phyloP scores from a whole-genome alignment of 2,329 filamentous ascomycete genomes.

The Dichotomopilus funicola region DNA sequence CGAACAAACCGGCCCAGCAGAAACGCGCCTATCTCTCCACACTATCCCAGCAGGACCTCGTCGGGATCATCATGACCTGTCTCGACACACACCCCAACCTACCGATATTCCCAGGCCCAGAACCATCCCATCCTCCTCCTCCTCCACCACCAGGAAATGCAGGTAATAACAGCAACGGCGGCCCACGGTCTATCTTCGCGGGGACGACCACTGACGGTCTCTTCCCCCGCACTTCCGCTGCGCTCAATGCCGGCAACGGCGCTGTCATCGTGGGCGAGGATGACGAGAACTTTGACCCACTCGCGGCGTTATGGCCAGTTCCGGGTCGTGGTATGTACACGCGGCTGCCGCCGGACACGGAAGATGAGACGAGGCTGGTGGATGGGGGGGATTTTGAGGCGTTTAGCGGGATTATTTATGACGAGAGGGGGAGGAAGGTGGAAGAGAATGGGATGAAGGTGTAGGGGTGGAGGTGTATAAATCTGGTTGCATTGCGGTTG shows the following conservation, averaged over 20 bases:
- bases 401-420: slow-evolving; percentile 27
- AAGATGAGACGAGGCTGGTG: slow-evolving; percentile 23
- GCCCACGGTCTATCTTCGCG: slow-evolving; percentile 25
- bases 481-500: too few species aligned
- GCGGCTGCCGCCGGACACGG: slow-evolving; percentile 23
- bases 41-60: slow-evolving; percentile 54
- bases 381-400: slow-evolving; percentile 27
- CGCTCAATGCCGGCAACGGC: neutral
- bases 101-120: slow-evolving; percentile 47
- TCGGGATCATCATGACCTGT: slow-evolving; percentile 58
- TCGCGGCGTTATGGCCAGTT: slow-evolving; percentile 26
- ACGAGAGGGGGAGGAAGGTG: slow-evolving; percentile 27
- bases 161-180: neutral
- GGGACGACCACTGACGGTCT: slow-evolving; percentile 26
- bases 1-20: slow-evolving; percentile 35
- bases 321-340: slow-evolving; percentile 27
- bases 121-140: neutral
- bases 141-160: neutral
- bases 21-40: slow-evolving; percentile 57
- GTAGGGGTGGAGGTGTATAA: neutral
- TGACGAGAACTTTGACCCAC: slow-evolving; percentile 26
- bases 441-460: slow-evolving; percentile 29
- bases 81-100: slow-evolving; percentile 57
- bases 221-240: slow-evolving; percentile 30
- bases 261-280: slow-evolving; percentile 9